phyloP scores from a whole-genome alignment of 2,329 filamentous ascomycete genomes.

The Diaporthe aspalathi region DNA sequence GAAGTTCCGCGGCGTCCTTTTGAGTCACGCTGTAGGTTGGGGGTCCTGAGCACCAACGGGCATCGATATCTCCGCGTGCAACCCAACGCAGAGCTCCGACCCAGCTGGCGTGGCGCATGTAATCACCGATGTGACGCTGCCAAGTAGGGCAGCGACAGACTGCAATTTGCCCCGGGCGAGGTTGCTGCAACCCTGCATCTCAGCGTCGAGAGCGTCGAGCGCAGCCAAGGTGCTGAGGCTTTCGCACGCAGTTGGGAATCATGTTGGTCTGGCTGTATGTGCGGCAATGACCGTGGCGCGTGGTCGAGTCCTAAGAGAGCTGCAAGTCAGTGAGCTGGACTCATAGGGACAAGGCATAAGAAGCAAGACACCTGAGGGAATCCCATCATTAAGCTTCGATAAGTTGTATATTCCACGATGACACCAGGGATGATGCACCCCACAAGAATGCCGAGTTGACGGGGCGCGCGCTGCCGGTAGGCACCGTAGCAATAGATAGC shows the following conservation, averaged over 20 bases:
- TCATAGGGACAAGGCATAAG: not conserved
- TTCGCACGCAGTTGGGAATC: not conserved
- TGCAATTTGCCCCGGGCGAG: conserved; percentile 19
- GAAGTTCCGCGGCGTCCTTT: conserved; percentile 8
- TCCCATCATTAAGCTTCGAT: conserved; percentile 6
- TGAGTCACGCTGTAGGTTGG: not conserved
- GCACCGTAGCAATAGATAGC: not conserved
- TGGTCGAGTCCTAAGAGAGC: not conserved
- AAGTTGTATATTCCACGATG: conserved; percentile 3
- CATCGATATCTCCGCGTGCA: not conserved
- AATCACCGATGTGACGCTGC: conserved; percentile 29
- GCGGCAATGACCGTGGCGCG: not conserved
- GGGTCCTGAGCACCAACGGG: not conserved
- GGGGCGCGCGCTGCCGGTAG: conserved; percentile 25
- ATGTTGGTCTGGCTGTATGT: not conserved
- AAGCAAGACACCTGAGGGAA: not conserved
- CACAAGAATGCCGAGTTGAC: conserved; percentile 25
- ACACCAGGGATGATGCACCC: conserved; percentile 17
- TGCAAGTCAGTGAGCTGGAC: conserved; percentile 1
- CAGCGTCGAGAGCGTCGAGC: not conserved
- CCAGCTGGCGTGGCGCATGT: conserved; percentile 16
- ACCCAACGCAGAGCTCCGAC: not conserved
- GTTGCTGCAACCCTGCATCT: not conserved
- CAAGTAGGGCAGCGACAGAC: conserved; percentile 11
- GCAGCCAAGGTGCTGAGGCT: conserved; percentile 1